phyloP scores from a whole-genome alignment of 768 basidiomycete species.

The Lactifluus pinguis region DNA sequence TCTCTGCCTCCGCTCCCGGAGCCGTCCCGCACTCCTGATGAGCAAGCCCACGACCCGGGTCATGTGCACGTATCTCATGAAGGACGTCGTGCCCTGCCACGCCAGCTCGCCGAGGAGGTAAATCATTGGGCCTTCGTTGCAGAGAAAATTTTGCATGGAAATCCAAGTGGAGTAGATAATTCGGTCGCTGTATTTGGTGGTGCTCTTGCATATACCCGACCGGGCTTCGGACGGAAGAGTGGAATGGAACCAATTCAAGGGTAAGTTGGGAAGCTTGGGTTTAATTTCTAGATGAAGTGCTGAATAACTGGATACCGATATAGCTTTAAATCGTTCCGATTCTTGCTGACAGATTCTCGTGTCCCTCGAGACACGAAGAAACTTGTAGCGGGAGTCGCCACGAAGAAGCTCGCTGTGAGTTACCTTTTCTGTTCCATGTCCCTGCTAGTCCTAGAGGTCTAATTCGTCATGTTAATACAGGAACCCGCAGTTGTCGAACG shows the following conservation, averaged over 20 bases:
- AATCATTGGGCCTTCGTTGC: constrained; percentile 91
- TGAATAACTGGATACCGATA: constrained; percentile 9
- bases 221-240: constrained; percentile 66
- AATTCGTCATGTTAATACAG: constrained; percentile 26
- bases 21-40: constrained; percentile 29
- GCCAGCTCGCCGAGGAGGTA: constrained; percentile 61
- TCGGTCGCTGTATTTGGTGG: constrained; percentile 90
- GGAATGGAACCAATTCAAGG: constrained; percentile 83
- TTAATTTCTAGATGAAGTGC: neutral
- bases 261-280: constrained; percentile 30
- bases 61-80: constrained; percentile 57
- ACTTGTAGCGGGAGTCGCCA: constrained; percentile 82
- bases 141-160: constrained; percentile 96
- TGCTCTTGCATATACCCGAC: constrained; percentile 79
- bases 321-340: constrained; percentile 85
- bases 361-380: constrained; percentile 92
- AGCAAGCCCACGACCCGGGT: constrained; percentile 29
- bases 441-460: neutral
- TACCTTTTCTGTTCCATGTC: neutral
- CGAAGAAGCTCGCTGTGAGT: constrained; percentile 54
- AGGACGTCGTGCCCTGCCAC: constrained; percentile 57
- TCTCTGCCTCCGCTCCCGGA: constrained; percentile 42
- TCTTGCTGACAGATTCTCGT: constrained; percentile 88
- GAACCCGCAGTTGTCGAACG: constrained; percentile 82
- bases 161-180: constrained; percentile 96